Evolutionary conservation across 2,329 filamentous ascomycete genomes (phyloP).

Genomic region (Remersonia thermophila): DNA sequence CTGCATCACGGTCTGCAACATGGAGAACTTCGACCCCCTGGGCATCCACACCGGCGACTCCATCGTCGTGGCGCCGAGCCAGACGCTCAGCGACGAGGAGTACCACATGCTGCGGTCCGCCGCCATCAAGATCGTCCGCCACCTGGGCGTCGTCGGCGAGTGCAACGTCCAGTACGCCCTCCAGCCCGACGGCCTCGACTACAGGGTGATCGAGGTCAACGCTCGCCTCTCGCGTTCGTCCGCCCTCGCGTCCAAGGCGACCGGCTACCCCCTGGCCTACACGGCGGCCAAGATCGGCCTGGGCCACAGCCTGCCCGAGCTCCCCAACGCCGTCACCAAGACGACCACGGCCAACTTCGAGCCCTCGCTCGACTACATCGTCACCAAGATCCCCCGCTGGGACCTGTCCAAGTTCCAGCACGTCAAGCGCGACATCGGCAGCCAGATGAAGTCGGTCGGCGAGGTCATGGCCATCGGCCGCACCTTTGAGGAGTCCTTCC

Average conservation of each 20-base stretch:
- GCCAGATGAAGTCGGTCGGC: constrained; percentile 97
- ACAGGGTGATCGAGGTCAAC: constrained; percentile 98
- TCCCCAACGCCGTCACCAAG: constrained; percentile 96
- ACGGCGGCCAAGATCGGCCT: constrained; percentile 97
- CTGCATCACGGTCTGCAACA: constrained; percentile 98
- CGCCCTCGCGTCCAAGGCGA: constrained; percentile 93
- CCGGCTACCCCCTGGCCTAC: constrained; percentile 92
- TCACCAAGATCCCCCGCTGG: constrained; percentile 98
- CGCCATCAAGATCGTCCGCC: constrained; percentile 95
- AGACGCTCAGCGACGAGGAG: constrained; percentile 95
- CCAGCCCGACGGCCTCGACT: constrained; percentile 92
- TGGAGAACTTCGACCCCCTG: constrained; percentile 97
- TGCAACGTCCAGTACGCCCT: constrained; percentile 98
- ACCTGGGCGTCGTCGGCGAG: constrained; percentile 93
- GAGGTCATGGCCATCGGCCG: constrained; percentile 99
- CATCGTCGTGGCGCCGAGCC: constrained; percentile 92
- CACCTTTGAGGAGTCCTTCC: constrained; percentile 97
- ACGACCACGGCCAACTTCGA: constrained; percentile 99
- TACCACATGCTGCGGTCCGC: constrained; percentile 98
- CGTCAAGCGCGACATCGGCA: constrained; percentile 93
- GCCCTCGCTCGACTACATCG: constrained; percentile 91
- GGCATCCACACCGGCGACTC: constrained; percentile 98
- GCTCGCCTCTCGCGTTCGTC: constrained; percentile 96
- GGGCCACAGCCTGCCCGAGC: constrained; percentile 85
- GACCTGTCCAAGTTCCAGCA: constrained; percentile 98